Evolutionary conservation across 163 green algal genomes (phyloP), one percentile per base, ranked within the genome.

Genomic region (Chlamydomonas reinhardtii): DNA sequence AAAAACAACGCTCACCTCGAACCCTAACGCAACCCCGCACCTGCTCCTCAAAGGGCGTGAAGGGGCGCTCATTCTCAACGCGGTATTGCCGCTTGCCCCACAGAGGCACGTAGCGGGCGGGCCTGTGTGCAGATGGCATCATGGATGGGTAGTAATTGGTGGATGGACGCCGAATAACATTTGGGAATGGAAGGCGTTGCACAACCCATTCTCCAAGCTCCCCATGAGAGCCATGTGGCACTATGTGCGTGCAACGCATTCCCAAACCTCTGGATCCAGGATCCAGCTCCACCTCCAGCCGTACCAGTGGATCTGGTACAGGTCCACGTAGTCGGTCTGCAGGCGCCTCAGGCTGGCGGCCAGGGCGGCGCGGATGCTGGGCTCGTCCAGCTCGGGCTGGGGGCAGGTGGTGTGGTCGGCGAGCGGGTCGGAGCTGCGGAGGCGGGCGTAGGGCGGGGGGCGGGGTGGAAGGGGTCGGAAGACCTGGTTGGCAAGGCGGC

Each of bases 251-350:
- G n/a, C n/a, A n/a, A n/a, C n/a, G n/a, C n/a, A n/a, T n/a, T n/a
- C n/a, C n/a, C n/a, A n/a, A n/a, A n/a, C n/a, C n/a, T n/a, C n/a
- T 48, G 39, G 39, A 48, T 48, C 39, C 39, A 48, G 8, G 5
- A 5, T 8, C 39, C 39, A 48, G 39, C 5, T 48, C 39, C 39
- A 48, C 8, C 8, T 8, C 39, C 48, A 56, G 1, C 12, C 34
- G 88, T 73, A 88, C 90, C 92, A 94, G 80, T 94, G 92, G 52
- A 97, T 89, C 89, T 98, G 96, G 73, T 97, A 94, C 20, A 98
- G 88, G 90, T 98, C 96, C 14, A 99, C 91, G 94, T 97, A 97
- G 74, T 96, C 88, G 0, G 94, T 98, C 81, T 94, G 89, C 78
- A 99, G 92, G 20, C 96, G 92, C 19, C 90, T 72, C 73, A 99